Evolutionary conservation across 1,284 basidiomycete species (phyloP), one percentile per base, ranked within the genome.

Genomic region (Phylloboletellus chloephorus): DNA sequence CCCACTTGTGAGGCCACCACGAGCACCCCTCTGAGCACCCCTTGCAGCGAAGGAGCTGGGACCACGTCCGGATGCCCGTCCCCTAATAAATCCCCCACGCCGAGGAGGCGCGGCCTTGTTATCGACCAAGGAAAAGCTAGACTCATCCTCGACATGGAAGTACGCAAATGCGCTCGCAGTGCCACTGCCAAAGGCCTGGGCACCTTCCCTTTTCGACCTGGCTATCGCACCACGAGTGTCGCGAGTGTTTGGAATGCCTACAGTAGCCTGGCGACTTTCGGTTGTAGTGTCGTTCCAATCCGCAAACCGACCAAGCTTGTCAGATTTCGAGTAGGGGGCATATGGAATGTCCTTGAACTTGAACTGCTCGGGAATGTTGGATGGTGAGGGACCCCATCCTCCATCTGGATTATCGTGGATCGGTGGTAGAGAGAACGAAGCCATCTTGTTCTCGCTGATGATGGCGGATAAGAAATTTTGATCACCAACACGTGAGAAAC

Each of bases 121-220:
- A 64, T 98, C 94, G 41, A 99, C 96, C 37, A 99, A 75, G 31
- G 90, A 95, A 78, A 99, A 99, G 44, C 84, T 90, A 20, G 92
- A 90, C 68, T 98, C 96, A 63, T 99, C 95, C 66, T 98, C 95
- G 50, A 89, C 93, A 68, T 98, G 94, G 72, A 95, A 94, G 69
- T 97, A 97, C 20, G 92, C 89, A 62, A 98, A 98, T n/a, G 92
- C 91, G 57, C 83, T 94, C 20, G 84, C 82, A 47, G 85, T 84
- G 19, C 86, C 88, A 51, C 89, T 92, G 41, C 82, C 80, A 59
- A 86, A 87, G 8, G 83, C 79, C 51, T 78, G 79, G 24, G 72
- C 69, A 41, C 82, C 78, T 42, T 86, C 80, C 47, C 81, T 72
- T 48, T 79, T 72, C 38, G 79, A 73, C 33, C 76, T 73, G 34